Evolutionary conservation across 2,329 filamentous ascomycete genomes (phyloP), one percentile per base, ranked within the genome.

Genomic region (Aspergillus ruber): DNA sequence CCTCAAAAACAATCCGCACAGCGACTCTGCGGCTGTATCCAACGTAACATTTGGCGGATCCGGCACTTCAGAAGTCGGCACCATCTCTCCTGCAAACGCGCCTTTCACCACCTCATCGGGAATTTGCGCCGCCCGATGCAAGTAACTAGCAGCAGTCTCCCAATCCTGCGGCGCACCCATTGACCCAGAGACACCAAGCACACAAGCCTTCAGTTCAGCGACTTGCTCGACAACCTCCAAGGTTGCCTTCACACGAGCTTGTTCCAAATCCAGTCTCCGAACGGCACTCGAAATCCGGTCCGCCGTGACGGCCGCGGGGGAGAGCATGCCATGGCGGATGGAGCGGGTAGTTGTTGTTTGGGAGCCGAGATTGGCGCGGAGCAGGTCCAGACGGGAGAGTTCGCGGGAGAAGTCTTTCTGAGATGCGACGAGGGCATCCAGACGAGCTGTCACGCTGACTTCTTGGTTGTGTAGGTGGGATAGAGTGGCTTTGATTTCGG

Each of bases 101-200:
- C 93, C 89, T 56, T 86, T 80, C 44, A 90, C 78, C 44, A 98
- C 91, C 1, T 85, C 77, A 44, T 83, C 78, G 0, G 91, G 90
- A 10, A 98, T 83, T 56, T 86, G 83, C 50, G 83, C 83, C 6
- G 93, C 90, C 40, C 91, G 82, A 53, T 86, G 82, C 49, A 98
- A 79, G 67, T 97, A 97, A 42, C 81, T 86, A 2, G 93, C 93
- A 3, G 93, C 93, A 3, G 89, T 93, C 69, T 98, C 93, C 93
- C 93, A 98, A 72, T 98, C 93, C 69, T 98, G 93, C 38, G 93
- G 89, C 4, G 90, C 91, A 29, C 91, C 93, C 93, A 98, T 98
- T 50, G 88, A 94, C 15, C 90, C 93, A 21, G 91, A 84, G 9
- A 97, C 90, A 39, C 93, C 93, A 50, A 96, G 82, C 32, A 97